phyloP scores from a whole-genome alignment of 164 flowering plant genomes.

The Vitis vinifera region DNA sequence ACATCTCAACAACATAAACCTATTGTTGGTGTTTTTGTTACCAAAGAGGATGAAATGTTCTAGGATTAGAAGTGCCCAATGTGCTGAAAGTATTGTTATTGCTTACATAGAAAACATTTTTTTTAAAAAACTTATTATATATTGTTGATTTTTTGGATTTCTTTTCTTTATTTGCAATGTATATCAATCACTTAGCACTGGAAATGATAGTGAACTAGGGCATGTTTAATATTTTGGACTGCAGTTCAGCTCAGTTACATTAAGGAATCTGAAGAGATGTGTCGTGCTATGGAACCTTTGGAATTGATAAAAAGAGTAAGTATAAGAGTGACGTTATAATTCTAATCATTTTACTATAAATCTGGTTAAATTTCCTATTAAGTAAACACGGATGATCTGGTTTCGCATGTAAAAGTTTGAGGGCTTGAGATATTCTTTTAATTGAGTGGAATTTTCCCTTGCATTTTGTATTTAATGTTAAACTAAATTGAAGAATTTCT shows the following conservation, averaged over 20 bases:
- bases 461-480: no score
- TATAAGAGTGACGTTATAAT: neutral
- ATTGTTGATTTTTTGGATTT: neutral
- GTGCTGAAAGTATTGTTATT: neutral
- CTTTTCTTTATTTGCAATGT: neutral
- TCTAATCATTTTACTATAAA: neutral
- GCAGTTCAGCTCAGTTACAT: constrained; percentile 54
- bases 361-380: neutral
- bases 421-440: no score
- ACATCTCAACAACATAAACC: no score
- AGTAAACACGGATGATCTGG: no score
- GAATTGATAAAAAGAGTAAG: constrained; percentile 82
- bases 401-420: no score
- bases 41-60: no score
- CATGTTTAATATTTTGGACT: constrained; percentile 8
- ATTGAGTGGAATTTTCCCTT: no score
- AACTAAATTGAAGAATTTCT: no score
- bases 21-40: no score
- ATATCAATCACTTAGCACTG: constrained; percentile 2
- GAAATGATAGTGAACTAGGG: neutral
- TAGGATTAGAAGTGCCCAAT: no score
- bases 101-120: neutral
- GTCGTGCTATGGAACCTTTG: constrained; percentile 76
- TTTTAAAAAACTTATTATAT: neutral
- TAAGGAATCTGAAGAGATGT: constrained; percentile 70